These are phyloP conservation scores for Citrus sp. DNA, from an alignment of 345 rosid genomes.

Conservation along the genomic window DNA sequence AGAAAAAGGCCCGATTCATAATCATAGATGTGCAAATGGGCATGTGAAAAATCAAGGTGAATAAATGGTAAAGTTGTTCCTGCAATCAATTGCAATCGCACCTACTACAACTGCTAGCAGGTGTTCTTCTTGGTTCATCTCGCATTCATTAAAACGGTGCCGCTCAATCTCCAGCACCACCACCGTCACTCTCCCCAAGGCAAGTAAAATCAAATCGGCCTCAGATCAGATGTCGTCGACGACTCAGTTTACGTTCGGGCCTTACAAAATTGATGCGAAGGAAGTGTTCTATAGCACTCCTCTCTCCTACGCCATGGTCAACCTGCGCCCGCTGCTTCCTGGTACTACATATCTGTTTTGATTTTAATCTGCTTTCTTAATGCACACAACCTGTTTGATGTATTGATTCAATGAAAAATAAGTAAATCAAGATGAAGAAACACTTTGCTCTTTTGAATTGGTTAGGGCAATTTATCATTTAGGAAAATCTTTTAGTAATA, in stretches of 20 bases:
- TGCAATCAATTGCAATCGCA: not conserved
- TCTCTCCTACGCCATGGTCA: constrained; percentile 82
- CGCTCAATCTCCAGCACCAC: not conserved
- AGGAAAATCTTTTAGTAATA: too few species aligned
- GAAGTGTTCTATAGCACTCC: constrained; percentile 77
- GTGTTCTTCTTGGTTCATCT: not conserved
- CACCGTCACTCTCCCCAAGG: not conserved
- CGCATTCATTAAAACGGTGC: not conserved
- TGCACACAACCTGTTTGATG: not conserved
- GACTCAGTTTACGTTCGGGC: constrained; percentile 50
- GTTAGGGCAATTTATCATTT: not conserved
- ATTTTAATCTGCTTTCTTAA: not conserved
- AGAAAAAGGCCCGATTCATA: too few species aligned
- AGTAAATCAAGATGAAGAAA: not conserved
- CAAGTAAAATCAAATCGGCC: too few species aligned
- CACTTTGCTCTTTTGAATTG: not conserved
- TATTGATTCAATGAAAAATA: not conserved
- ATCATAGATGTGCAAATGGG: too few species aligned
- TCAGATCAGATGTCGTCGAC: constrained; percentile 35
- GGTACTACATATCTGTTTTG: constrained; percentile 30
- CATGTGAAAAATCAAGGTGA: too few species aligned
- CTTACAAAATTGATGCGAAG: constrained; percentile 59
- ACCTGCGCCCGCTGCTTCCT: constrained; percentile 85
- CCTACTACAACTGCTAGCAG: not conserved
- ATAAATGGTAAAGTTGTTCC: not conserved